phyloP scores from a whole-genome alignment of 1,284 basidiomycete species.

The Cryptococcus sp. region DNA sequence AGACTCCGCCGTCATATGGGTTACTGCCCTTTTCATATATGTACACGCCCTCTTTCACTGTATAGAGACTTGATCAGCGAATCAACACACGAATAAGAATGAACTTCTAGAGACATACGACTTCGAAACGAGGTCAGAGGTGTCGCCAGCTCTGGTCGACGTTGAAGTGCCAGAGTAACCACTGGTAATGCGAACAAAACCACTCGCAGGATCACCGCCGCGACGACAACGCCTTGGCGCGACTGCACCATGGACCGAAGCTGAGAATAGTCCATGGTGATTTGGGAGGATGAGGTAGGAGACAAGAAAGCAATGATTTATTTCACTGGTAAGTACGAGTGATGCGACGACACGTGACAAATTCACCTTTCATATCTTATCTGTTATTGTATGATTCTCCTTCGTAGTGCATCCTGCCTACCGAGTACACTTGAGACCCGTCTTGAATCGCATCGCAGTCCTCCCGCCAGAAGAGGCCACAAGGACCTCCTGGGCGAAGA shows the following conservation, averaged over 20 bases:
- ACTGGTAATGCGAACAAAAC: conserved; percentile 43
- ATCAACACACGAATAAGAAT: neutral
- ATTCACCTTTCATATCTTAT: neutral
- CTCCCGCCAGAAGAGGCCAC: too few species aligned
- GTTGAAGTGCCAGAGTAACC: conserved; percentile 44
- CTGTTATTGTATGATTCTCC: too few species aligned
- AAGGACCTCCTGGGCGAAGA: too few species aligned
- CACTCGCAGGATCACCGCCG: conserved; percentile 35
- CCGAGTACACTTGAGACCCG: too few species aligned
- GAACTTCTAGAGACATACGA: conserved; percentile 28
- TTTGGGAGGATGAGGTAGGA: too few species aligned
- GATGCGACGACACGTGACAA: too few species aligned
- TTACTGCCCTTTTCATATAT: conserved; percentile 70
- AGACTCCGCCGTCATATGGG: conserved; percentile 80
- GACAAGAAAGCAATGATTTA: too few species aligned
- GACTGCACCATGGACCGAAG: neutral
- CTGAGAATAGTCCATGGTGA: too few species aligned
- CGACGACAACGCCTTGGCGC: conserved; percentile 7
- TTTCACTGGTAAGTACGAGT: too few species aligned
- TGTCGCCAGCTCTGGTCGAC: conserved; percentile 71
- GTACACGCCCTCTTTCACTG: conserved; percentile 85
- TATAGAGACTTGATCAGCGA: conserved; percentile 1
- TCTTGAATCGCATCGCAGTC: too few species aligned
- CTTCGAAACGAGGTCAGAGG: conserved; percentile 71
- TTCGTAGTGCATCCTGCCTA: too few species aligned